Evolutionary conservation across 441 rosid genomes (phyloP), one percentile per base, ranked within the genome.

Genomic region (Aquilaria agallochum): DNA sequence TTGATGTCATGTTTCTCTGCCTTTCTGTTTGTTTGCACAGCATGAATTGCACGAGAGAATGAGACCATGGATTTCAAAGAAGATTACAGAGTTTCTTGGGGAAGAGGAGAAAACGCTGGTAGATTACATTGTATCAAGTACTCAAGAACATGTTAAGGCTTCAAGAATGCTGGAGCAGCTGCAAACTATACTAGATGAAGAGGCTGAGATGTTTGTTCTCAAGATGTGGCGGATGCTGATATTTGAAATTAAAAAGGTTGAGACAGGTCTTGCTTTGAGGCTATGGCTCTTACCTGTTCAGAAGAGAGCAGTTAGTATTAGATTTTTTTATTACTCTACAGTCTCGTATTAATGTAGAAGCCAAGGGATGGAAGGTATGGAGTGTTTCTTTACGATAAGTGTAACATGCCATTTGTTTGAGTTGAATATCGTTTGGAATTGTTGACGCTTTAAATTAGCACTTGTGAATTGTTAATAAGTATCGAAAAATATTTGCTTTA

Each of bases 161-260:
- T 71, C 97, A 27, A 84, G 92, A 64, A 90, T 95, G 98, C 86
- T 92, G 79, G 98, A 90, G 86, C 75, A 77, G 56, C 84, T 95
- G 68, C 94, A 95, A 71, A 68, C 90, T 3, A 92, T 95, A 66
- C 72, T 95, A 68, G 98, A 92, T n/a, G 98, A 92, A 50, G 98
- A 95, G 78, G 97, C 99, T 31, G 98, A 92, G 78, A 90, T 95
- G 97, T 95, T 95, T 83, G 98, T 95, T 65, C 93, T 95, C 60
- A 95, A 95, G 80, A 90, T 95, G 99, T 92, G 98, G 97, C 88
- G 99, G 78, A 92, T 95, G 99, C 98, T 92, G 50, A 92, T 95
- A 76, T 95, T 88, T 63, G 98, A 95, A 78, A 88, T 92, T 60
- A 95, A 95, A 83, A 90, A 85, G 66, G 93, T 86, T 27, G 97